Conservation (phyloP, 208 protist genomes). For the Balamuthia mandrillaris region DNA sequence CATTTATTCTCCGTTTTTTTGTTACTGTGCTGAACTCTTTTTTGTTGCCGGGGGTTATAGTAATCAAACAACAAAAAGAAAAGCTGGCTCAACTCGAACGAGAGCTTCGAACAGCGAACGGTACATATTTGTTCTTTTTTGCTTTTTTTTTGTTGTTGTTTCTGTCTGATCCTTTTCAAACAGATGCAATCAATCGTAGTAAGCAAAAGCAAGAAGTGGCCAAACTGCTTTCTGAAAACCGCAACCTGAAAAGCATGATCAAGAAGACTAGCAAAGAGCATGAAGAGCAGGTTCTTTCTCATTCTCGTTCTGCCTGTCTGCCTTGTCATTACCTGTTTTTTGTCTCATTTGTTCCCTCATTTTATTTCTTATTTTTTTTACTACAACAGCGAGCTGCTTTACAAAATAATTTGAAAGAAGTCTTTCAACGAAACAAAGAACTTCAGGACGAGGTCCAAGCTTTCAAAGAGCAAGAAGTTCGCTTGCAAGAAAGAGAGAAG, state of each 20-base stretch:
- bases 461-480: background rate
- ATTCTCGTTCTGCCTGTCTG: background rate
- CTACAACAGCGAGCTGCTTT: too few species aligned
- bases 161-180: background rate
- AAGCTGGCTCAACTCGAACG: background rate
- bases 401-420: too few species aligned
- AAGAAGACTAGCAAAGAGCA: background rate
- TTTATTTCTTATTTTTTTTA: too few species aligned
- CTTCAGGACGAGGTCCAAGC: too few species aligned
- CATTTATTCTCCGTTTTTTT: background rate
- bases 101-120: background rate
- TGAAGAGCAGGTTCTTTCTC: background rate
- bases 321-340: background rate
- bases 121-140: background rate
- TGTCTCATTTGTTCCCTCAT: background rate
- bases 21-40: background rate
- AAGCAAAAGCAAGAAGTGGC: background rate
- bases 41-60: background rate
- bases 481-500: background rate
- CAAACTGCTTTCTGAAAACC: background rate
- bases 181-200: background rate
- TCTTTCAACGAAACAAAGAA: too few species aligned
- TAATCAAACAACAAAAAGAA: background rate
- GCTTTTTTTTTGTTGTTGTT: background rate
- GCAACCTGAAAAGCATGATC: background rate